Base-by-base conservation (phyloP, 1,284 basidiomycete genomes). In the Sanghuangporus baumii region DNA sequence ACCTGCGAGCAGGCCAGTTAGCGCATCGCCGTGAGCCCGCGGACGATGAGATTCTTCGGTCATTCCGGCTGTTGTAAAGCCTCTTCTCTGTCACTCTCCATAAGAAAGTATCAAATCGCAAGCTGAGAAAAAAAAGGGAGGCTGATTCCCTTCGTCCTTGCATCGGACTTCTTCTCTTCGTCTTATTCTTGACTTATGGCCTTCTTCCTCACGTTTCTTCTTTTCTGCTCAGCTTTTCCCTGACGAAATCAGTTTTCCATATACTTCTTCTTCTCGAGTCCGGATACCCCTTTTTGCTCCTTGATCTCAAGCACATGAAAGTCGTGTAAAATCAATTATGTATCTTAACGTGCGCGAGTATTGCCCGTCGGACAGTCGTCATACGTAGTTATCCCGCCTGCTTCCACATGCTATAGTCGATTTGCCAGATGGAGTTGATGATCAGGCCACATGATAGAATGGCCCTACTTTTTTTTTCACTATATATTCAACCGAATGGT, bases 11-110 rank as follows among this genome's bases (percentile, higher is more conserved):
- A 20, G 46, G 50, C 14, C 55, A 59, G n/a, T 34, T 36, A 23
- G 43, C 52, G 9, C 55, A 52, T 47, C 63, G 56, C 58, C 63
- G 63, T 26, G 63, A 61, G 47, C 63, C 60, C 63, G 63, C 60
- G 60, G 63, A 65, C 52, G 60, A 61, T 50, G 63, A 65, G 43
- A 58, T 65, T 26, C 63, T 65, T 43, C 60, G 63, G 26, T 65
- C 63, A 31, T 65, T 65, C 60, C 59, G 60, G 20, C 55, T 47
- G 40, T 50, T 64, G 50, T 63, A 50, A 43, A 11, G 18, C 4
- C 26, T 31, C 40, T 26, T 26, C 41, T n/a, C 43, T 20, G 18
- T n/a, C 40, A 51, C 48, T 40, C 52, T 9, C 46, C 41, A 57
- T 31, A 18, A 50, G 4, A 23, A 50, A 37, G 31, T 23, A 48